Evolutionary conservation across 2,329 filamentous ascomycete species (phyloP).

Genomic region (Cladosporium cucumerinum): DNA sequence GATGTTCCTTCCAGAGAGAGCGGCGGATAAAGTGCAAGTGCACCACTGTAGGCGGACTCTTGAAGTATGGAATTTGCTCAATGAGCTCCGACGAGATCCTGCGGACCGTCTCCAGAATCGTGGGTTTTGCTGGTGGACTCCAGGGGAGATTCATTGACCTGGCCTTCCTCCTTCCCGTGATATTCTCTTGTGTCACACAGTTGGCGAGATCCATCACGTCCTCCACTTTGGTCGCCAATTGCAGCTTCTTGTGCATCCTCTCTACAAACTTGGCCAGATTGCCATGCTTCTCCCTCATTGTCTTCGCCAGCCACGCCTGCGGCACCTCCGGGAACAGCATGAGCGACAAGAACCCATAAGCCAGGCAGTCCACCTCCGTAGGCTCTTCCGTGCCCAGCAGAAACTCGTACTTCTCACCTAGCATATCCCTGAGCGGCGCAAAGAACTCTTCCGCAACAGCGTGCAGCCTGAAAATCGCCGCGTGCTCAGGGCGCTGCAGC

Average conservation of each 20-base stretch:
- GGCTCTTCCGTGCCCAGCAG: conserved; percentile 53
- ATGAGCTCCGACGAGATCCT: conserved; percentile 20
- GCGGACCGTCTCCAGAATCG: conserved; percentile 15
- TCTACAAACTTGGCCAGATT: conserved; percentile 39
- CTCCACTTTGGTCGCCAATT: conserved; percentile 26
- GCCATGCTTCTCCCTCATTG: conserved; percentile 50
- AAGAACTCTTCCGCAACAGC: conserved; percentile 69
- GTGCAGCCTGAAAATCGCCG: conserved; percentile 72
- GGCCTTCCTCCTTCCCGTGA: conserved; percentile 9
- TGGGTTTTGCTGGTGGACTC: conserved; percentile 16
- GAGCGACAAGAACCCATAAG: conserved; percentile 73
- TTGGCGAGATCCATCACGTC: conserved; percentile 22
- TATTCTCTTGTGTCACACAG: conserved; percentile 14
- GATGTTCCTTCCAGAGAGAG: conserved; percentile 22
- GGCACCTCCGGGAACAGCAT: conserved; percentile 63
- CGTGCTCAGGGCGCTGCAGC: conserved; percentile 65
- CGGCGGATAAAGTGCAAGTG: not conserved
- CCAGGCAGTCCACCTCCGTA: conserved; percentile 72
- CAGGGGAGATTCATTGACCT: conserved; percentile 28
- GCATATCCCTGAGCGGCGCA: conserved; percentile 63
- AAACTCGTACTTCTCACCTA: conserved; percentile 52
- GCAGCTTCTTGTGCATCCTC: conserved; percentile 30
- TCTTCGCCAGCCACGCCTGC: conserved; percentile 59
- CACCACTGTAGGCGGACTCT: conserved; percentile 6
- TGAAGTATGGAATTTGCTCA: conserved; percentile 26